phyloP scores from a whole-genome alignment of 2,329 filamentous ascomycete genomes.

The Arthrinium puccinioides region DNA sequence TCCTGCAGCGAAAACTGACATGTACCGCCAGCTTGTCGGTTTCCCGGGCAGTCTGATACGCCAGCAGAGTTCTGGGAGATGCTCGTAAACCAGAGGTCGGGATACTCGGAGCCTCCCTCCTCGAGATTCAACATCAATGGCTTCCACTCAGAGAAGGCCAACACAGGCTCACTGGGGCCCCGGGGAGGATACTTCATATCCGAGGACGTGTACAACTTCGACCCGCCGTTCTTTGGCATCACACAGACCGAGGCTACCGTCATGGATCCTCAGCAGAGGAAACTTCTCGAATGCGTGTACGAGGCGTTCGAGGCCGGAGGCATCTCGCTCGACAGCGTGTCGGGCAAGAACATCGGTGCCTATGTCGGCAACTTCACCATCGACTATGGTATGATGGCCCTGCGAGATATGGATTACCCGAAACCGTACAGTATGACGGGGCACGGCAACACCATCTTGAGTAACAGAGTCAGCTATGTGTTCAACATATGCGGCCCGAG shows the following conservation, averaged over 20 bases:
- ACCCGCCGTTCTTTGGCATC: constrained; percentile 22
- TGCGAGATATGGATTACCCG: constrained; percentile 14
- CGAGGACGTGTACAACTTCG: constrained; percentile 15
- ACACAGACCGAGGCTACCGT: constrained; percentile 17
- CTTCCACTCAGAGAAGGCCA: constrained; percentile 7
- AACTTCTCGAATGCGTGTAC: constrained; percentile 26
- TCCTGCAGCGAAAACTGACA: too few species aligned
- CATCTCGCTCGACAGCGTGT: constrained; percentile 3
- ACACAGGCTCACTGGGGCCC: constrained; percentile 6
- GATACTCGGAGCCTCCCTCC: constrained; percentile 7
- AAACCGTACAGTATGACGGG: constrained; percentile 20
- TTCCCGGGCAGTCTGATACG: too few species aligned
- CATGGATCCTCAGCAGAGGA: constrained; percentile 23
- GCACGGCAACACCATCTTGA: constrained; percentile 14
- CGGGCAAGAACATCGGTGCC: constrained; percentile 7
- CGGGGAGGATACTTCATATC: constrained; percentile 21
- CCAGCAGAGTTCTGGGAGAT: too few species aligned
- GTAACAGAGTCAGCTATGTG: constrained; percentile 24
- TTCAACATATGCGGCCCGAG: constrained; percentile 23
- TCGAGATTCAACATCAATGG: constrained; percentile 8
- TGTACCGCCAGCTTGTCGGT: too few species aligned
- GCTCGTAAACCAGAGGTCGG: constrained; percentile 7
- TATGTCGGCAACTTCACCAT: constrained; percentile 19
- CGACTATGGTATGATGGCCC: constrained; percentile 11
- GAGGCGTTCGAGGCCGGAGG: constrained; percentile 18